Evolutionary conservation across 1,284 basidiomycete genomes (phyloP).

Genomic region (Apiotrichum veenhuisii): DNA sequence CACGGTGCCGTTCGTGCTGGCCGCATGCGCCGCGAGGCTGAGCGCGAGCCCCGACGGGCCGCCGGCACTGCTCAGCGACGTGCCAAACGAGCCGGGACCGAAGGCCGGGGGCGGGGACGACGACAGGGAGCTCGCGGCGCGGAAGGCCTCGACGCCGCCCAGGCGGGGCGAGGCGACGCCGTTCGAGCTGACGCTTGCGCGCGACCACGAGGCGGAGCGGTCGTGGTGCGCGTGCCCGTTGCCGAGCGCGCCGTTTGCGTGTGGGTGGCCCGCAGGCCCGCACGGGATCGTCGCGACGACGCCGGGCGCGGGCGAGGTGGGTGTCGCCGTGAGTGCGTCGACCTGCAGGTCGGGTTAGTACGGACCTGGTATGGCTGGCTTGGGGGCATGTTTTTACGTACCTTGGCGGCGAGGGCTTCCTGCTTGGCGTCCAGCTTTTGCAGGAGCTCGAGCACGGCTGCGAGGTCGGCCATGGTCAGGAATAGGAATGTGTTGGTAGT

Average conservation of each 20-base stretch:
- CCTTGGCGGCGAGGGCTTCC: conserved; percentile 35
- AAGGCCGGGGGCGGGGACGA: conserved; percentile 6
- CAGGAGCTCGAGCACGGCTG: conserved; percentile 32
- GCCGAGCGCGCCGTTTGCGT: no score
- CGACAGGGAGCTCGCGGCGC: conserved; percentile 8
- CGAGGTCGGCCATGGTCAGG: conserved; percentile 23
- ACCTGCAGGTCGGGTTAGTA: conserved; percentile 8
- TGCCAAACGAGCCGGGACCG: background rate
- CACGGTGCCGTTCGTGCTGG: no score
- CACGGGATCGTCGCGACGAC: conserved; percentile 18
- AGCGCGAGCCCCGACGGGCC: background rate
- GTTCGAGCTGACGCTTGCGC: no score
- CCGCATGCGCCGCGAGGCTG: conserved; percentile 23
- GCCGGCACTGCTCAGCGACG: background rate
- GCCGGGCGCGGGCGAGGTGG: conserved; percentile 5
- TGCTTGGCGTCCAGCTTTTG: conserved; percentile 37
- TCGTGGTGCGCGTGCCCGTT: no score
- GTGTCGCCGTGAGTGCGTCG: conserved; percentile 4
- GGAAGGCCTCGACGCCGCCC: conserved; percentile 12
- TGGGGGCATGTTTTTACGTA: no score
- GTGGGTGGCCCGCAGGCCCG: conserved; percentile 9
- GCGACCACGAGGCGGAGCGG: no score
- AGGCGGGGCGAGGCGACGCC: background rate
- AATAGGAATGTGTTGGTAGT: background rate
- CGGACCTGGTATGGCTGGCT: background rate